These are phyloP conservation scores for Quercus alba DNA, from an alignment of 306 rosid species.

Conservation along the genomic window DNA sequence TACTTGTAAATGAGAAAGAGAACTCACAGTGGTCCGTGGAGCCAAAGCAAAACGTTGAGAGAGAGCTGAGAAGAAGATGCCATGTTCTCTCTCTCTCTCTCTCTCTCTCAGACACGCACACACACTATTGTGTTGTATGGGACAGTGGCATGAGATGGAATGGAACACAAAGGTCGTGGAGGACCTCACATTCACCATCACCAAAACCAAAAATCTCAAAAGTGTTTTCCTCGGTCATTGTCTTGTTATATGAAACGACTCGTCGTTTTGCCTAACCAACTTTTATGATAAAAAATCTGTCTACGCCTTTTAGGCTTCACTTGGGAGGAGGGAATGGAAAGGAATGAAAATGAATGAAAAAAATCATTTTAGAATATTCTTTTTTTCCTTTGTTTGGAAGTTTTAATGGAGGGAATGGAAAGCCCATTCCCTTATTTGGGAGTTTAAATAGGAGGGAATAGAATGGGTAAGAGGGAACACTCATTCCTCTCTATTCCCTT, in stretches of 20 bases:
- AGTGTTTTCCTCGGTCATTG: not conserved
- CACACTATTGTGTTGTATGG: not conserved
- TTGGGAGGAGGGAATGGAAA: no score
- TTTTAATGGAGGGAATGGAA: no score
- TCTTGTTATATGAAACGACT: not conserved
- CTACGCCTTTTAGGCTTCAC: not conserved
- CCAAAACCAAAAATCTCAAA: not conserved
- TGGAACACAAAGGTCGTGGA: not conserved
- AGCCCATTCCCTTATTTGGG: no score
- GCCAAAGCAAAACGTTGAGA: conserved; percentile 30
- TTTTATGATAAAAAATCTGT: no score
- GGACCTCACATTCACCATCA: not conserved
- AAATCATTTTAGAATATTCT: no score
- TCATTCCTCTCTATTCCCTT: no score
- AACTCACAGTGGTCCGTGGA: conserved; percentile 27
- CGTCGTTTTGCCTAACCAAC: not conserved
- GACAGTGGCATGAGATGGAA: no score
- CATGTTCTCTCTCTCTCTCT: conserved; percentile 24
- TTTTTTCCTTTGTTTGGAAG: no score
- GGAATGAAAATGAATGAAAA: no score
- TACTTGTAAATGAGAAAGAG: not conserved
- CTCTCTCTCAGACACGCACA: not conserved
- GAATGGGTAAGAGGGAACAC: no score
- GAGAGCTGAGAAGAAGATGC: conserved; percentile 49
- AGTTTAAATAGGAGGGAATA: no score